Percentiles rank a stretch among this genome's conserved stretches.
Conservation (phyloP, 2,329 filamentous ascomycete species). For the Acrodontium crateriforme region DNA sequence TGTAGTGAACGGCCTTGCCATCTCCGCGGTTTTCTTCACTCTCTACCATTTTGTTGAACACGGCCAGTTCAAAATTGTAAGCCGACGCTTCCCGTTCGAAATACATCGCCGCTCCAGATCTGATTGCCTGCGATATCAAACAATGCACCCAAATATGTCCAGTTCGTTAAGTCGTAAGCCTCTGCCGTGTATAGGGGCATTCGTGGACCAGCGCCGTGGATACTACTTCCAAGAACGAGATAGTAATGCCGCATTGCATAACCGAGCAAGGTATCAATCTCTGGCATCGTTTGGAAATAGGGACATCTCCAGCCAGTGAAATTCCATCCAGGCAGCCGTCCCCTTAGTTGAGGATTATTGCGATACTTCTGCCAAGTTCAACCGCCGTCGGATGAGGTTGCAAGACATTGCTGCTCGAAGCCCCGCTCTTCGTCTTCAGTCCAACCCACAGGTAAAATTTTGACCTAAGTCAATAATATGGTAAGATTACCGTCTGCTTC, state of each 20-base stretch:
- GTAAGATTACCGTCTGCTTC: conserved; percentile 29
- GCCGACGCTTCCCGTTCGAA: conserved; percentile 28
- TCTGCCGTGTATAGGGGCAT: conserved; percentile 30
- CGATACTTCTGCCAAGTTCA: conserved; percentile 31
- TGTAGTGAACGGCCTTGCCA: too few species aligned
- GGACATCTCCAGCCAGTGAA: conserved; percentile 23
- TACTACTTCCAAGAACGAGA: conserved; percentile 28
- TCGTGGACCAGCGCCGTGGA: conserved; percentile 28
- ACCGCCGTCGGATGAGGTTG: conserved; percentile 30
- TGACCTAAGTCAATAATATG: conserved; percentile 32
- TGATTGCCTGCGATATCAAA: conserved; percentile 26
- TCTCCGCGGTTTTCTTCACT: conserved; percentile 15
- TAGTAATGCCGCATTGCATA: conserved; percentile 26
- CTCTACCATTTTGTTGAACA: conserved; percentile 29
- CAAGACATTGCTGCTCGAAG: conserved; percentile 31
- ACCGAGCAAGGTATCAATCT: conserved; percentile 27
- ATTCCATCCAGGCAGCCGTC: conserved; percentile 26
- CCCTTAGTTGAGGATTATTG: conserved; percentile 28
- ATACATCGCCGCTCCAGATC: conserved; percentile 21
- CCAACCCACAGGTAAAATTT: conserved; percentile 30
- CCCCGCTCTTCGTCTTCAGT: conserved; percentile 26
- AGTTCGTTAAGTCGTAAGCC: conserved; percentile 26
- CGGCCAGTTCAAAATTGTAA: conserved; percentile 32
- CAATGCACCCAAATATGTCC: conserved; percentile 29
- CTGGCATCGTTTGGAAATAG: conserved; percentile 17